phyloP scores from a whole-genome alignment of 1,284 basidiomycete species.

The Cryptococcus sp. region DNA sequence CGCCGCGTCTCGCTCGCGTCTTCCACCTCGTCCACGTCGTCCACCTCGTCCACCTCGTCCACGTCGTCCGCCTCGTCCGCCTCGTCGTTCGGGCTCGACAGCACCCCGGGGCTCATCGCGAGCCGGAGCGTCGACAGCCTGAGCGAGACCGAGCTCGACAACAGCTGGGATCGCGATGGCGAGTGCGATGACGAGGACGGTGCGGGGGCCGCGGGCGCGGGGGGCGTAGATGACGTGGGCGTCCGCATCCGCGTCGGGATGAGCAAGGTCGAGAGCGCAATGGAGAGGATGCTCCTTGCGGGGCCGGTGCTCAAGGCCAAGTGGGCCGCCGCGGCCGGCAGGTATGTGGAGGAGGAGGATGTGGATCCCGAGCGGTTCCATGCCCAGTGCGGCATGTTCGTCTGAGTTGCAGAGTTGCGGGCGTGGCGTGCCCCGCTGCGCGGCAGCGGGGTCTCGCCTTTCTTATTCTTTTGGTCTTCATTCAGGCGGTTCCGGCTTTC shows the following conservation, averaged over 20 bases:
- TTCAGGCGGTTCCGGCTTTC: too few species aligned
- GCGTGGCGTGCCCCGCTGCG: too few species aligned
- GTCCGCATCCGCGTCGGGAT: not conserved
- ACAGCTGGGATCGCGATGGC: slow-evolving; percentile 1
- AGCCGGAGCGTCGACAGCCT: not conserved
- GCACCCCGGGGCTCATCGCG: not conserved
- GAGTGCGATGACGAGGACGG: slow-evolving; percentile 1
- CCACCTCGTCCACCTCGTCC: not conserved
- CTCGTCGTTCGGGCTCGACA: not conserved
- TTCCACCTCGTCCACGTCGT: not conserved
- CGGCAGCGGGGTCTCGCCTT: too few species aligned
- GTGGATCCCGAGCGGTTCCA: slow-evolving; percentile 1
- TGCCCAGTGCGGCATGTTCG: slow-evolving; percentile 6
- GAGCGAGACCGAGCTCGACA: not conserved
- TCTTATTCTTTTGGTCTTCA: too few species aligned
- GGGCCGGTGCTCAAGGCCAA: slow-evolving; percentile 8
- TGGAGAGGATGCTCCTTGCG: slow-evolving; percentile 5
- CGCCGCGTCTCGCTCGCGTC: not conserved
- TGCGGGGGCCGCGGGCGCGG: too few species aligned
- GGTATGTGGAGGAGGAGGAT: not conserved
- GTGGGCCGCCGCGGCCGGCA: not conserved
- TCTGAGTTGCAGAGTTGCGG: too few species aligned
- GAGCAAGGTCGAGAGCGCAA: not conserved
- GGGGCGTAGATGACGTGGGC: too few species aligned
- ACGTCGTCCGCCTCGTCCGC: not conserved